A percentile compares a stretch with the other conserved stretches of the same genome.
Conservation (phyloP, 257 asterid genomes). For the Echites panduratus region DNA sequence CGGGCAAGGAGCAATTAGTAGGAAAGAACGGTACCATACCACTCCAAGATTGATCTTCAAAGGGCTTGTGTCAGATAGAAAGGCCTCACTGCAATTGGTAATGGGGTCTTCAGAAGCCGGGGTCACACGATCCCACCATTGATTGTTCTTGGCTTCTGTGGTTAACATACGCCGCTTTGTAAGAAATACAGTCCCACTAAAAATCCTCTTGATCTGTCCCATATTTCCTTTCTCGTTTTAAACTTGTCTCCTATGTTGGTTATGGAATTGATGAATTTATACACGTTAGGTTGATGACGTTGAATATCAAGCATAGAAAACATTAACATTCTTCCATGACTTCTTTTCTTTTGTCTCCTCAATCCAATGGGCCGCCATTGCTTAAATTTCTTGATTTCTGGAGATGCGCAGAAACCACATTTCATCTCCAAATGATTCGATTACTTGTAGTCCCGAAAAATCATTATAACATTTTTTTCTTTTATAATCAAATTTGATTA, state of each 20-base stretch:
- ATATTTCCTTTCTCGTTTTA: not conserved
- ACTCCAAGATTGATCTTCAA: slow-evolving; percentile 91
- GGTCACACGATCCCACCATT: slow-evolving; percentile 6
- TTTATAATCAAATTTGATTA: not conserved
- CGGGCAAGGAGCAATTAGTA: not conserved
- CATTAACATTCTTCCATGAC: not conserved
- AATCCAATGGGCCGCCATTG: slow-evolving; percentile 3
- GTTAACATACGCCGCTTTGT: not conserved
- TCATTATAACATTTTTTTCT: not conserved
- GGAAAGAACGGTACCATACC: slow-evolving; percentile 23
- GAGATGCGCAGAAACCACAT: not conserved
- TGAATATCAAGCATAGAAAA: not conserved
- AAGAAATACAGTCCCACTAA: not conserved
- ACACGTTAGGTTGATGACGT: not conserved
- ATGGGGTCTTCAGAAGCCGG: slow-evolving; percentile 96
- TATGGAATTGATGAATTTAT: not conserved
- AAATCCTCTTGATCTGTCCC: not conserved
- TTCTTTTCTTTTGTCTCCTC: not conserved
- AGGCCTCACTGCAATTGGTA: slow-evolving; percentile 90
- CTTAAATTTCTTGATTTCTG: not conserved
- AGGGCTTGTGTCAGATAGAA: slow-evolving; percentile 76
- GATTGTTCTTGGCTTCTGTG: not conserved
- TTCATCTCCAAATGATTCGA: not conserved
- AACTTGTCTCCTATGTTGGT: not conserved
- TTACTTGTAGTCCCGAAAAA: not conserved